Evolutionary conservation across 2,329 filamentous ascomycete species (phyloP).

Genomic region (Ceratocystis eucalypticola): DNA sequence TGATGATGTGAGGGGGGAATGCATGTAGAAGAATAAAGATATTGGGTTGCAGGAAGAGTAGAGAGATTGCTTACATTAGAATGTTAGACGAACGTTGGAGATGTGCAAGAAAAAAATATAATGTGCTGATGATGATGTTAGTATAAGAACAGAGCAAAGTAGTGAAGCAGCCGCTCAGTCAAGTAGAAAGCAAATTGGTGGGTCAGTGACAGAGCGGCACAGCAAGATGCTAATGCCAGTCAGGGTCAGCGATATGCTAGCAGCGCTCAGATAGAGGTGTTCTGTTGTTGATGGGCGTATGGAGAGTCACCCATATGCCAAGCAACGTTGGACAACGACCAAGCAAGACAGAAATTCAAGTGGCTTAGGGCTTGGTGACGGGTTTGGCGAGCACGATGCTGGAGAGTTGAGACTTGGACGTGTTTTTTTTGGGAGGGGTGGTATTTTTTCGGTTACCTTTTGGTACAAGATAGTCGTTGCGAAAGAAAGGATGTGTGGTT

Average conservation of each 20-base stretch:
- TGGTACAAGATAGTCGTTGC: not conserved
- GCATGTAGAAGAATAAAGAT: conserved; percentile 2
- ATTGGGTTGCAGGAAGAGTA: not conserved
- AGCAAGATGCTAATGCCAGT: too few relatives aligned
- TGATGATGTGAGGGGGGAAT: not conserved
- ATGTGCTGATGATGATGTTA: too few relatives aligned
- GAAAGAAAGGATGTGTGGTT: not conserved
- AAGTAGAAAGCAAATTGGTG: not conserved
- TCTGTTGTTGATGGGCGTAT: too few relatives aligned
- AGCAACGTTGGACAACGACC: not conserved
- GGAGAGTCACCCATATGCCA: not conserved
- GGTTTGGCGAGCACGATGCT: not conserved
- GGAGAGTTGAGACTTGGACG: not conserved
- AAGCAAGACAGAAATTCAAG: not conserved
- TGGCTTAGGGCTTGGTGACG: not conserved
- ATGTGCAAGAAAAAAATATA: too few relatives aligned
- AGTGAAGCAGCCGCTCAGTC: not conserved
- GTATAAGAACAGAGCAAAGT: not conserved
- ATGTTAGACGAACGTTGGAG: too few relatives aligned
- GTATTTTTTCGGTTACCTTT: not conserved
- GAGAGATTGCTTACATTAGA: not conserved
- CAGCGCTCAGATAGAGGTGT: too few relatives aligned
- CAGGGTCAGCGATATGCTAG: too few relatives aligned
- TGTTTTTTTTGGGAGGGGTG: not conserved
- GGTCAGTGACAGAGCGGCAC: not conserved